Conservation (phyloP, 1,284 basidiomycete genomes). For the Sanguinoderma infundibulare region DNA sequence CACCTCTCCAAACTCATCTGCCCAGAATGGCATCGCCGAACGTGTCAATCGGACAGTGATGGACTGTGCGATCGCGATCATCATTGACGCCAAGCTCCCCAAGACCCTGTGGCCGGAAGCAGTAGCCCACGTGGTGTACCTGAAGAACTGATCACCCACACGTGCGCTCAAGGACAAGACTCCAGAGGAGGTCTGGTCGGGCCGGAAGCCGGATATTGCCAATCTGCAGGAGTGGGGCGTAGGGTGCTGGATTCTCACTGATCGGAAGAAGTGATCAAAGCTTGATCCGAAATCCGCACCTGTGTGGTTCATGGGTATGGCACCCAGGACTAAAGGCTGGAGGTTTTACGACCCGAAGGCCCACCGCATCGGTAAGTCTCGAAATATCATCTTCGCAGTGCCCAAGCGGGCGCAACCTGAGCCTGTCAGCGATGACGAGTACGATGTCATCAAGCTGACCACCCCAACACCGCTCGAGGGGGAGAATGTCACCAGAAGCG, state of each 20-base stretch:
- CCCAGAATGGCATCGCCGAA: slow-evolving; percentile 43
- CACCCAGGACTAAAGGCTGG: slow-evolving; percentile 23
- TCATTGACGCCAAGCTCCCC: slow-evolving; percentile 28
- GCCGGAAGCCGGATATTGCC: slow-evolving; percentile 20
- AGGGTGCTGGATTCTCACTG: slow-evolving; percentile 10
- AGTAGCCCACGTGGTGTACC: slow-evolving; percentile 27
- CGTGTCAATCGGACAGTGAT: slow-evolving; percentile 30
- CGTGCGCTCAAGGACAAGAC: slow-evolving; percentile 14
- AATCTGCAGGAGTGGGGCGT: slow-evolving; percentile 16
- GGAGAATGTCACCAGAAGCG: slow-evolving; percentile 13
- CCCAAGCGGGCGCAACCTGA: neutral
- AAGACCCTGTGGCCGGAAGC: slow-evolving; percentile 34
- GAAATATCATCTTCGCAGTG: slow-evolving; percentile 14
- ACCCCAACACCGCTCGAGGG: slow-evolving; percentile 15
- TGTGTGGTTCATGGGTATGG: slow-evolving; percentile 21
- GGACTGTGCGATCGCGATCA: slow-evolving; percentile 16
- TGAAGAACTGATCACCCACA: slow-evolving; percentile 29
- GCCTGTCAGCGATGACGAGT: neutral
- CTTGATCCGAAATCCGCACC: slow-evolving; percentile 17
- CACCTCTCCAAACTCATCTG: slow-evolving; percentile 32
- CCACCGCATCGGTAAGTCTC: slow-evolving; percentile 8
- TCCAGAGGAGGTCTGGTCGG: slow-evolving; percentile 20
- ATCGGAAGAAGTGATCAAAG: slow-evolving; percentile 5
- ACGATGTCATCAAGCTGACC: neutral
- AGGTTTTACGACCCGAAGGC: slow-evolving; percentile 16